phyloP scores from a whole-genome alignment of 768 basidiomycete genomes.

The Boletus vermiculosoides region DNA sequence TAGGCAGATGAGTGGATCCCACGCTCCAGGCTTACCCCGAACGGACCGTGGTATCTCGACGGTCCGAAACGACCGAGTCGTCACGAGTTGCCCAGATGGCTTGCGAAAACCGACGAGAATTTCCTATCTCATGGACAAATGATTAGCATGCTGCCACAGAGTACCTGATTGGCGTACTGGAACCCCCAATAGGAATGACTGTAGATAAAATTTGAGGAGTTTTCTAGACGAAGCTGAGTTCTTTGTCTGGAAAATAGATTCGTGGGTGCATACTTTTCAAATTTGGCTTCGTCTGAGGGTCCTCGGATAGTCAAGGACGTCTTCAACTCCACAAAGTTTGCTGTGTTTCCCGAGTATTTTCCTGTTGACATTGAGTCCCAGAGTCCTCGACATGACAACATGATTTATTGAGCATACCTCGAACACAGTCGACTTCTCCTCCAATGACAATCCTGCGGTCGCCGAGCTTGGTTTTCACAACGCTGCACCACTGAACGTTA shows the following conservation, averaged over 20 bases:
- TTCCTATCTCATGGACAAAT: constrained; percentile 46
- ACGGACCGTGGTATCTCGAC: constrained; percentile 76
- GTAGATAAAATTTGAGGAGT: constrained; percentile 89
- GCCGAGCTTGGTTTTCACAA: constrained; percentile 83
- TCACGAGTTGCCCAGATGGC: constrained; percentile 63
- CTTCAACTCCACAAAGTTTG: constrained; percentile 83
- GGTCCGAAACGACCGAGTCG: constrained; percentile 73
- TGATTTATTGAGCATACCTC: constrained; percentile 45
- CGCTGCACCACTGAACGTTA: constrained; percentile 87
- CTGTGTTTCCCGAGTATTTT: constrained; percentile 56
- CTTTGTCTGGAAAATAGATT: not conserved
- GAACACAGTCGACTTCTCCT: constrained; percentile 89
- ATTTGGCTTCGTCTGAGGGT: constrained; percentile 61
- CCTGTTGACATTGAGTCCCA: constrained; percentile 37
- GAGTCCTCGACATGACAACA: not conserved
- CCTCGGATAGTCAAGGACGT: constrained; percentile 74
- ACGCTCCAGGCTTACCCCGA: constrained; percentile 68
- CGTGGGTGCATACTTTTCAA: constrained; percentile 63
- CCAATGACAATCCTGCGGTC: constrained; percentile 72
- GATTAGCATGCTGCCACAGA: not conserved
- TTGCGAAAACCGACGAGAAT: constrained; percentile 88
- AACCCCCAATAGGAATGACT: constrained; percentile 90
- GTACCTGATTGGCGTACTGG: constrained; percentile 49
- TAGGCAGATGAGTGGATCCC: constrained; percentile 76
- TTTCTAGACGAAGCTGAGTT: constrained; percentile 51